Conservation (phyloP, 2,329 filamentous ascomycete genomes). For the Pseudogymnoascus sp. region DNA sequence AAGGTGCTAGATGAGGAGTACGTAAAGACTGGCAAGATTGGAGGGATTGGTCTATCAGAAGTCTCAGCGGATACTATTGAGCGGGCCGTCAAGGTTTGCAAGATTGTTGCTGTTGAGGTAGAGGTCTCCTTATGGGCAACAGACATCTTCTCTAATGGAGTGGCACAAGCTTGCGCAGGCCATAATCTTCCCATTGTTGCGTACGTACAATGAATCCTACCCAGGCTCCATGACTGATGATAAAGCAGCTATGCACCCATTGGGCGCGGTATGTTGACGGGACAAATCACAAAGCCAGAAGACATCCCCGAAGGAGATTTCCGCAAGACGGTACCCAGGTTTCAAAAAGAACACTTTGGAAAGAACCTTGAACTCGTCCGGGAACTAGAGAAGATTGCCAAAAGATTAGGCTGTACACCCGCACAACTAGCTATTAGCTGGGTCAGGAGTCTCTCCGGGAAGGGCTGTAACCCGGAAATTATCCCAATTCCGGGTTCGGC, state of each 20-base stretch:
- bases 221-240: conserved; percentile 15
- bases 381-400: conserved; percentile 52
- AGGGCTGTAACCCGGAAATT: conserved; percentile 35
- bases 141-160: conserved; percentile 34
- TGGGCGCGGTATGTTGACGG: conserved; percentile 54
- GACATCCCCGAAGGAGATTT: conserved; percentile 51
- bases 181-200: conserved; percentile 63
- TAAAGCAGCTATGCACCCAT: conserved; percentile 57
- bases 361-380: conserved; percentile 58
- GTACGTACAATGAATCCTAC: conserved; percentile 39
- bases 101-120: conserved; percentile 40
- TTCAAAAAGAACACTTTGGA: conserved; percentile 55
- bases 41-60: conserved; percentile 39
- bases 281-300: conserved; percentile 42
- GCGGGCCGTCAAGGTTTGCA: conserved; percentile 33
- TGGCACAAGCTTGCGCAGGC: conserved; percentile 49
- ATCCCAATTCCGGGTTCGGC: conserved; percentile 64
- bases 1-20: conserved; percentile 25
- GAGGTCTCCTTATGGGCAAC: conserved; percentile 39
- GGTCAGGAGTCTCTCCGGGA: conserved; percentile 37
- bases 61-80: conserved; percentile 38
- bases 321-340: conserved; percentile 56
- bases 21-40: conserved; percentile 38
- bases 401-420: conserved; percentile 52
- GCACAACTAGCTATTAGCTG: conserved; percentile 63